phyloP scores from a whole-genome alignment of 1,284 basidiomycete genomes.

The Cutaneotrichosporon mucoides region DNA sequence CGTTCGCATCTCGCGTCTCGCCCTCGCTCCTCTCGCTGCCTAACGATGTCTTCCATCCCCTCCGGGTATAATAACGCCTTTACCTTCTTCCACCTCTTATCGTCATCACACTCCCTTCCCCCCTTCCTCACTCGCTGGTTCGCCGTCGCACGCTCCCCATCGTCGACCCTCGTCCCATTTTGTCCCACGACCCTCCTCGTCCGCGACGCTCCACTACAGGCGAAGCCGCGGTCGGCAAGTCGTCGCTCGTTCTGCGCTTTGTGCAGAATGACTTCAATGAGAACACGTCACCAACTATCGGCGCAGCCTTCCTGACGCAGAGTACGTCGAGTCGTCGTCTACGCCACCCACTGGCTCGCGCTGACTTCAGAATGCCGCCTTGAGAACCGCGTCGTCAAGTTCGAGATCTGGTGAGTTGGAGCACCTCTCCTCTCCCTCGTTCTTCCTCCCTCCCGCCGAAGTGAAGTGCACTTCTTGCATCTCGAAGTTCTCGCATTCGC shows the following conservation, averaged over 20 bases:
- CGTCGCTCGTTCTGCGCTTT: conserved; percentile 97
- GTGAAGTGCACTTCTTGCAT: too few relatives aligned
- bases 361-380: conserved; percentile 46
- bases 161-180: background rate
- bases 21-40: background rate
- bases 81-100: too few relatives aligned
- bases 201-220: conserved; percentile 54
- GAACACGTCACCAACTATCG: conserved; percentile 76
- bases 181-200: background rate
- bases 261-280: conserved; percentile 56
- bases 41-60: too few relatives aligned
- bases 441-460: too few relatives aligned
- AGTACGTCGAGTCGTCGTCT: conserved; percentile 27
- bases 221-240: conserved; percentile 98
- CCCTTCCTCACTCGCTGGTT: too few relatives aligned
- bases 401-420: conserved; percentile 49
- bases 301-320: conserved; percentile 69
- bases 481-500: too few relatives aligned
- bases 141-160: too few relatives aligned
- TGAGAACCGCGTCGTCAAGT: conserved; percentile 51
- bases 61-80: too few relatives aligned
- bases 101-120: too few relatives aligned
- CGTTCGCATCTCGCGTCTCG: background rate
- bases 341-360: background rate
- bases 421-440: too few relatives aligned